phyloP scores from a whole-genome alignment of 2,329 filamentous ascomycete genomes.

The Hypoxylon sp. region DNA sequence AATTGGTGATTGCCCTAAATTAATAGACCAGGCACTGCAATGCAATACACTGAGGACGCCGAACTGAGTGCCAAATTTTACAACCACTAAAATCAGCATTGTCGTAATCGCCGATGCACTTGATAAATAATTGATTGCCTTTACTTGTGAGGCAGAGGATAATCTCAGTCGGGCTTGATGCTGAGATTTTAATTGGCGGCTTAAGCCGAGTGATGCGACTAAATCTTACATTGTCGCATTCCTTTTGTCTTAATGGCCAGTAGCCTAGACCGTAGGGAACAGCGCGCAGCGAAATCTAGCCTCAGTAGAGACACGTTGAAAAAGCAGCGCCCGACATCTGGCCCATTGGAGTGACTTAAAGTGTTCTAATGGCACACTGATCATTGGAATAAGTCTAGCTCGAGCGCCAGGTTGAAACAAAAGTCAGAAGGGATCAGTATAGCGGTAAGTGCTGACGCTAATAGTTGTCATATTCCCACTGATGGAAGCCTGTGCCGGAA shows the following conservation, averaged over 20 bases:
- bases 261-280: conserved; percentile 17
- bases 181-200: conserved; percentile 25
- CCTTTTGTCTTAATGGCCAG: conserved; percentile 1
- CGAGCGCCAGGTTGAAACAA: neutral
- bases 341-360: conserved; percentile 20
- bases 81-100: neutral
- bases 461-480: conserved; percentile 6
- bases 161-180: conserved; percentile 9
- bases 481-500: neutral
- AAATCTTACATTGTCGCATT: conserved; percentile 14
- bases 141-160: conserved; percentile 7
- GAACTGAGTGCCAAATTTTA: conserved; percentile 19
- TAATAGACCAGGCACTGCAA: conserved; percentile 26
- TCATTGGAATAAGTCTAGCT: conserved; percentile 10
- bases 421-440: conserved; percentile 4
- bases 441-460: neutral
- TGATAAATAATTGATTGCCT: conserved; percentile 17
- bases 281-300: neutral
- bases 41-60: conserved; percentile 29
- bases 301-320: neutral
- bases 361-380: conserved; percentile 30
- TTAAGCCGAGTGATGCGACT: conserved; percentile 16
- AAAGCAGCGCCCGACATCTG: conserved; percentile 17
- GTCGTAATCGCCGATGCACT: conserved; percentile 1
- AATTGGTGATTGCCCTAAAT: conserved; percentile 23